phyloP scores from a whole-genome alignment of 768 basidiomycete genomes.

The Auriscalpium orientale region DNA sequence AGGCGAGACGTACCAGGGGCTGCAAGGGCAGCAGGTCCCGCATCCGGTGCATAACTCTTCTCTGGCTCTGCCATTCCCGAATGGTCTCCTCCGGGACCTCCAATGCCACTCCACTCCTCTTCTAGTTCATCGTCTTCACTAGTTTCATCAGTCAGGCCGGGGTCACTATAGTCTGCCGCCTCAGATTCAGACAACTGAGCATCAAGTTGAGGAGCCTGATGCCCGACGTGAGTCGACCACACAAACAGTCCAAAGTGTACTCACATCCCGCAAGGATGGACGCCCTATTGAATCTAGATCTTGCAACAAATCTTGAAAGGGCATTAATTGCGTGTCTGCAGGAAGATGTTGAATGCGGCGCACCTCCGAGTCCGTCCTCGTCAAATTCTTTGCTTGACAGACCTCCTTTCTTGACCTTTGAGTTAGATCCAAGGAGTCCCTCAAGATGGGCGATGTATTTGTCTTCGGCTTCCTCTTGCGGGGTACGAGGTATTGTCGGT shows the following conservation, averaged over 20 bases:
- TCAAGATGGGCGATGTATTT: constrained; percentile 82
- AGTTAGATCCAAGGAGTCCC: constrained; percentile 55
- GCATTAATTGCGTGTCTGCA: not conserved
- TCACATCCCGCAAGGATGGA: constrained; percentile 4
- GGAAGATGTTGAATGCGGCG: constrained; percentile 12
- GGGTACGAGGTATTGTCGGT: constrained; percentile 21
- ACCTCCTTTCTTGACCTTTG: constrained; percentile 29
- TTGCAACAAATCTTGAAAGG: constrained; percentile 18
- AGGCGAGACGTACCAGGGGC: not conserved
- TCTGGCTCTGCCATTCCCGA: too few relatives aligned
- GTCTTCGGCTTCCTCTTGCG: constrained; percentile 64
- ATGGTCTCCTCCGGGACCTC: too few relatives aligned
- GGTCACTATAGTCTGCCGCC: constrained; percentile 19
- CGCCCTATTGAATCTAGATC: constrained; percentile 20
- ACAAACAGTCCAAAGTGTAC: not conserved
- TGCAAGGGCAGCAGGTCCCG: too few relatives aligned
- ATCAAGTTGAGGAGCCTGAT: too few relatives aligned
- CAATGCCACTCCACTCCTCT: not conserved
- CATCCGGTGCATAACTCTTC: too few relatives aligned
- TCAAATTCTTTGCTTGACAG: constrained; percentile 40
- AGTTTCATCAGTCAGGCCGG: constrained; percentile 21
- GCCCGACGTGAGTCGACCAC: too few relatives aligned
- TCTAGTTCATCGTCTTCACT: constrained; percentile 6
- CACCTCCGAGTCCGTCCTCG: constrained; percentile 84
- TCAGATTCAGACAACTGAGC: constrained; percentile 3